Conservation (phyloP, 2,329 filamentous ascomycete species). For the Phialophora expanda region DNA sequence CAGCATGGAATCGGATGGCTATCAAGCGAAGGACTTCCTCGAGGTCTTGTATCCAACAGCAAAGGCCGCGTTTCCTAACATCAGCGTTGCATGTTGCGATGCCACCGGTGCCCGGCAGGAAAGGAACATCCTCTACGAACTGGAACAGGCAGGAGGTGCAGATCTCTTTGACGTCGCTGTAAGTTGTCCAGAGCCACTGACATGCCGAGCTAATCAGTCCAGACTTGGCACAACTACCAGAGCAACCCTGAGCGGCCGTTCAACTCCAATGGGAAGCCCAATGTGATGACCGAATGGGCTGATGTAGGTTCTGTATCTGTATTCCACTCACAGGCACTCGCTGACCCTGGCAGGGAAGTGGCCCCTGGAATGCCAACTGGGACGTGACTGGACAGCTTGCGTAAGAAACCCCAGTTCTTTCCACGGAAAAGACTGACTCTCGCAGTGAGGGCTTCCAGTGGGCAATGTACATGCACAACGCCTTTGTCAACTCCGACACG, state of each 20-base stretch:
- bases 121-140: slow-evolving; percentile 46
- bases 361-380: slow-evolving; percentile 55
- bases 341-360: slow-evolving; percentile 52
- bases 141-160: slow-evolving; percentile 48
- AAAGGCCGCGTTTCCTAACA: slow-evolving; percentile 46
- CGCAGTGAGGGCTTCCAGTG: slow-evolving; percentile 61
- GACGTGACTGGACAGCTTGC: slow-evolving; percentile 26
- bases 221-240: slow-evolving; percentile 42
- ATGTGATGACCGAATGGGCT: slow-evolving; percentile 27
- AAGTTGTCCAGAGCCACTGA: slow-evolving; percentile 49
- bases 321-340: slow-evolving; percentile 47
- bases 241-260: slow-evolving; percentile 28
- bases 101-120: slow-evolving; percentile 52
- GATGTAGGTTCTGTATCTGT: slow-evolving; percentile 7
- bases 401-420: slow-evolving; percentile 54
- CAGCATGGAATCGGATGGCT: slow-evolving; percentile 54
- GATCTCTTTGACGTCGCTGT: slow-evolving; percentile 50
- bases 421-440: slow-evolving; percentile 46
- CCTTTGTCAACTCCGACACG: slow-evolving; percentile 55
- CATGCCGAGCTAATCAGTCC: slow-evolving; percentile 48
- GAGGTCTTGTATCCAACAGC: slow-evolving; percentile 52
- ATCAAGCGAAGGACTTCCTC: slow-evolving; percentile 59
- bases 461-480: slow-evolving; percentile 61
- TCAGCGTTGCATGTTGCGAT: slow-evolving; percentile 54
- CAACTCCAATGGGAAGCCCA: slow-evolving; percentile 23